These are phyloP conservation scores for Microcera coccophila DNA, from an alignment of 2,329 filamentous ascomycete genomes.

Conservation along the genomic window DNA sequence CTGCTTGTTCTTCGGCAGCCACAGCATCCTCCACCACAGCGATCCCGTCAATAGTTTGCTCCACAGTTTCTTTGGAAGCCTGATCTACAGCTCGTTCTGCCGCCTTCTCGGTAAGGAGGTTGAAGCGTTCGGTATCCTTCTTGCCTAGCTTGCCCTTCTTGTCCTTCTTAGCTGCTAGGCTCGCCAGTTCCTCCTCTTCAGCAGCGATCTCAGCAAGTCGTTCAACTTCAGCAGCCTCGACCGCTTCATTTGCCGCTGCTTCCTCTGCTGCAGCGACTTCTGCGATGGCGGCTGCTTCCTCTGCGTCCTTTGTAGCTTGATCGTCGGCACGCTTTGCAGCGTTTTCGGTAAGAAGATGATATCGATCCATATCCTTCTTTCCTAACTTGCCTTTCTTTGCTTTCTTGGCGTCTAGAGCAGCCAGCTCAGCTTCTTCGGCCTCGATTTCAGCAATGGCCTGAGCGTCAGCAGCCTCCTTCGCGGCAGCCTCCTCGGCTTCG, in stretches of 20 bases:
- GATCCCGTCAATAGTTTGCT: conserved; percentile 6
- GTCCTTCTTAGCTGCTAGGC: conserved; percentile 19
- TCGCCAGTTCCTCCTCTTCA: conserved; percentile 16
- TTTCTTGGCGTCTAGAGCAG: conserved; percentile 41
- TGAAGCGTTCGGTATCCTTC: conserved; percentile 22
- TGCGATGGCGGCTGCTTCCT: conserved; percentile 21
- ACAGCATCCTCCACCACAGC: not conserved
- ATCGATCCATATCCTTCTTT: conserved; percentile 23
- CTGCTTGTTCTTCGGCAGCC: conserved; percentile 22
- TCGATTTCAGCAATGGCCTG: conserved; percentile 11
- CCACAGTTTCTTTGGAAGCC: conserved; percentile 11
- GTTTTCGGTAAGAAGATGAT: conserved; percentile 16
- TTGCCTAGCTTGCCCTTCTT: conserved; percentile 21
- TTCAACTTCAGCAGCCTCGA: conserved; percentile 6
- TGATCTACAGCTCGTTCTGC: not conserved
- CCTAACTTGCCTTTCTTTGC: conserved; percentile 22
- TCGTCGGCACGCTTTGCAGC: conserved; percentile 25
- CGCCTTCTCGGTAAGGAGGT: conserved; percentile 18
- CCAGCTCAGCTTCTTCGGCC: conserved; percentile 32
- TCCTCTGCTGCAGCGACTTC: conserved; percentile 13
- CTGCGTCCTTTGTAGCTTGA: conserved; percentile 26
- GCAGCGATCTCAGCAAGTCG: conserved; percentile 9
- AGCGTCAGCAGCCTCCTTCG: conserved; percentile 17
- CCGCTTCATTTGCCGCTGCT: conserved; percentile 13
- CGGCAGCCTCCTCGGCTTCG: conserved; percentile 12